These are phyloP conservation scores for Phyllosticta capitalensis DNA, from an alignment of 2,329 filamentous ascomycete species.

Conservation along the genomic window DNA sequence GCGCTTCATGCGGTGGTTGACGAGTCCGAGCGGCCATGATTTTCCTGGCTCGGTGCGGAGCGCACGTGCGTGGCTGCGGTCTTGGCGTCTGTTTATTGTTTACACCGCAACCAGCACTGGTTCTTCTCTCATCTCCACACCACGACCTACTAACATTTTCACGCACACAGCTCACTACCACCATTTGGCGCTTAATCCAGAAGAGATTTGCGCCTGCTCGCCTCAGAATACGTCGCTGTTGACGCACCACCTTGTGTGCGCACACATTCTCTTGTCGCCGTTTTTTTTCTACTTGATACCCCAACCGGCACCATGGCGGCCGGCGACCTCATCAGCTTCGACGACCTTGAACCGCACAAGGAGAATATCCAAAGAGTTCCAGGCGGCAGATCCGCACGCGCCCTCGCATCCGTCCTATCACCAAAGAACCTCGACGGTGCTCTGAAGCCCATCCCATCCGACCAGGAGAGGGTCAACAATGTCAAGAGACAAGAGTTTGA, in stretches of 20 bases:
- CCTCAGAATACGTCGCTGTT: not conserved
- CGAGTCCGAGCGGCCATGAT: not conserved
- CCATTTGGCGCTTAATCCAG: not conserved
- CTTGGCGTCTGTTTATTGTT: not conserved
- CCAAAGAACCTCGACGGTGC: slow-evolving; percentile 43
- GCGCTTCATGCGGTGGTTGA: too few relatives aligned
- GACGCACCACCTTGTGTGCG: not conserved
- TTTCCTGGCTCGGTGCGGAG: not conserved
- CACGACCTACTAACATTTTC: not conserved
- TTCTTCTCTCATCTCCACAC: not conserved
- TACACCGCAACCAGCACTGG: not conserved
- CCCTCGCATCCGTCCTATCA: slow-evolving; percentile 74
- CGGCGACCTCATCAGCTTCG: slow-evolving; percentile 55
- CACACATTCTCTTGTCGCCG: not conserved
- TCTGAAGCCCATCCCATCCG: slow-evolving; percentile 42
- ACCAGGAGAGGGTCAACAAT: slow-evolving; percentile 66
- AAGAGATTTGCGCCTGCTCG: not conserved
- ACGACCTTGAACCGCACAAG: slow-evolving; percentile 91
- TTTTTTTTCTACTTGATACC: slow-evolving; percentile 5
- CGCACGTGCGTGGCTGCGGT: not conserved
- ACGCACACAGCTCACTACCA: not conserved
- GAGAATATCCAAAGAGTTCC: slow-evolving; percentile 96
- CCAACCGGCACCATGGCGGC: slow-evolving; percentile 26
- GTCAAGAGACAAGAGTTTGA: slow-evolving; percentile 77
- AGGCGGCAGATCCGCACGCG: slow-evolving; percentile 77